phyloP scores from a whole-genome alignment of 1,284 basidiomycete genomes.

The Irpex rosettiformis region DNA sequence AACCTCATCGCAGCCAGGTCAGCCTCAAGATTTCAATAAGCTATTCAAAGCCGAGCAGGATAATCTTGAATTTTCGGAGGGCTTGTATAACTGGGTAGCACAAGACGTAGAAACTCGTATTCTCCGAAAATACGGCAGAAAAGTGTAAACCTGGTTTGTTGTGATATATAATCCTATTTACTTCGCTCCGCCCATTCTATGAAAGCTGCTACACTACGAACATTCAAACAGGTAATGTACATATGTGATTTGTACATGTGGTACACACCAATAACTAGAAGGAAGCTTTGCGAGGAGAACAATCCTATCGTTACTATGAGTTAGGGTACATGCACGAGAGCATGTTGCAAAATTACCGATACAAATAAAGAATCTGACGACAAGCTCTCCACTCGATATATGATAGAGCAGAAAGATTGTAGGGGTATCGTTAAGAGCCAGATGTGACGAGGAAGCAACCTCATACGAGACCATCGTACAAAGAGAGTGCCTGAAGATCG shows the following conservation, averaged over 20 bases:
- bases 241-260: neutral
- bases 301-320: neutral
- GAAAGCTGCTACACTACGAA: neutral
- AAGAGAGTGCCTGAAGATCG: constrained; percentile 58
- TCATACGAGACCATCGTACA: constrained; percentile 77
- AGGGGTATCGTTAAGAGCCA: neutral
- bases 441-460: neutral
- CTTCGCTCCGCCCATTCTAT: neutral
- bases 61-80: constrained; percentile 89
- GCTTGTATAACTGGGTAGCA: constrained; percentile 79
- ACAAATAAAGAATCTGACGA: neutral
- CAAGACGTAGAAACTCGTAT: constrained; percentile 78
- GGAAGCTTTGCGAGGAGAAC: neutral
- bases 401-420: neutral
- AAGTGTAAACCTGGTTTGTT: constrained; percentile 20
- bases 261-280: neutral
- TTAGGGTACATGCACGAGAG: neutral
- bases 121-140: constrained; percentile 70
- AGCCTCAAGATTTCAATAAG: constrained; percentile 83
- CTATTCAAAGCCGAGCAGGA: constrained; percentile 91
- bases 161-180: neutral
- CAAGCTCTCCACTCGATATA: neutral
- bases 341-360: neutral
- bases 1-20: constrained; percentile 43
- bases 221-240: neutral